Conservation (phyloP, 345 rosid genomes). For the Theobroma cacao region DNA sequence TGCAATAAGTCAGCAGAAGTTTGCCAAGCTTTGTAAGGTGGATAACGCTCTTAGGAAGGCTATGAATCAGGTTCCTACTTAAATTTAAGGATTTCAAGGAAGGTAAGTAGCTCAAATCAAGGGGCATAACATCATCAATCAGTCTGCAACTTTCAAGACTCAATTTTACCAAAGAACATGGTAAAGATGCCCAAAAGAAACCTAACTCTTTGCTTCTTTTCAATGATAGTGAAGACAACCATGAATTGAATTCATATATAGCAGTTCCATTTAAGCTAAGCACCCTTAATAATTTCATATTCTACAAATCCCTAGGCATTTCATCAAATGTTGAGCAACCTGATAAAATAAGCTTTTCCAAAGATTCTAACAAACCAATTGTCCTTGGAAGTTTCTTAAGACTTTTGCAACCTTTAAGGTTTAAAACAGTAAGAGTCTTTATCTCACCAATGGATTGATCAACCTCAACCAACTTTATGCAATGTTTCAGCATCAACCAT, state of each 20-base stretch:
- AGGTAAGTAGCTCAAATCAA: not conserved
- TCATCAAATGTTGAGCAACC: slow-evolving; percentile 24
- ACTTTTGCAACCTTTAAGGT: slow-evolving; percentile 22
- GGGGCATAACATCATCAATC: not conserved
- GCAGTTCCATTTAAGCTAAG: not conserved
- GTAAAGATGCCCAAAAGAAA: not conserved
- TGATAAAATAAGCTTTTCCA: slow-evolving; percentile 18
- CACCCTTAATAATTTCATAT: not conserved
- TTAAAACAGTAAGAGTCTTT: not conserved
- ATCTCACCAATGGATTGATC: slow-evolving; percentile 27
- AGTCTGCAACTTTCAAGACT: not conserved
- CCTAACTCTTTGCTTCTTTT: not conserved
- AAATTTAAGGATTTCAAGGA: slow-evolving; percentile 10
- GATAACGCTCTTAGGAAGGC: slow-evolving; percentile 9
- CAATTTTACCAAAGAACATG: not conserved
- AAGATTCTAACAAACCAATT: slow-evolving; percentile 11
- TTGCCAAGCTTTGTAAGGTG: slow-evolving; percentile 10
- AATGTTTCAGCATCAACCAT: slow-evolving; percentile 25
- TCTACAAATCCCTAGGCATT: not conserved
- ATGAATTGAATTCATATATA: not conserved
- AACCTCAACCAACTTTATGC: slow-evolving; percentile 20
- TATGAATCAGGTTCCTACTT: slow-evolving; percentile 12
- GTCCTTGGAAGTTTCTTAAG: slow-evolving; percentile 13
- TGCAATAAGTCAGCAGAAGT: slow-evolving; percentile 10
- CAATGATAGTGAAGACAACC: not conserved